Evolutionary conservation across 768 basidiomycete species (phyloP).

Genomic region (Pleurotus tuoliensis): DNA sequence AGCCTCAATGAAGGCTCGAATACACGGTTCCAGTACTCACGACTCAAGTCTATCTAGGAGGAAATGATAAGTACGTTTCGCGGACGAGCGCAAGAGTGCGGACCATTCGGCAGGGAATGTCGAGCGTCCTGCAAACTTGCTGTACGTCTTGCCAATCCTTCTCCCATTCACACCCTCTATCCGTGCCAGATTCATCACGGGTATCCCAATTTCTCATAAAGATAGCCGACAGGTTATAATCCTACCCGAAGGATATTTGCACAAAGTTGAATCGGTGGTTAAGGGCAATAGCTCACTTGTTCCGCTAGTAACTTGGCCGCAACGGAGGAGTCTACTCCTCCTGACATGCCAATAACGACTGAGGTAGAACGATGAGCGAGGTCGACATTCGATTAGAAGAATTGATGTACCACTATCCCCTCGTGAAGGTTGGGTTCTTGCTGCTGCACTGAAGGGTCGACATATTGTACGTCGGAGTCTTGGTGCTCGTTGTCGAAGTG

Average conservation of each 20-base stretch:
- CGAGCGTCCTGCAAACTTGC: constrained; percentile 67
- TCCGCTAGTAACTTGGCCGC: constrained; percentile 72
- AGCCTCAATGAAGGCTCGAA: constrained; percentile 79
- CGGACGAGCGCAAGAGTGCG: constrained; percentile 11
- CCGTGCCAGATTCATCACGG: constrained; percentile 72
- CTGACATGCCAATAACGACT: constrained; percentile 94
- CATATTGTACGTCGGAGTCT: neutral
- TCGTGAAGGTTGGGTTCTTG: constrained; percentile 8
- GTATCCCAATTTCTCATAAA: constrained; percentile 98
- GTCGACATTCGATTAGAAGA: too few relatives aligned
- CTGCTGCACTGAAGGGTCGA: neutral
- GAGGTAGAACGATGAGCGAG: neutral
- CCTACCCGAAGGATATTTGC: constrained; percentile 32
- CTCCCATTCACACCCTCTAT: constrained; percentile 93
- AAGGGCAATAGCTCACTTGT: constrained; percentile 36
- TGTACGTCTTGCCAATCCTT: constrained; percentile 92
- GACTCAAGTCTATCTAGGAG: constrained; percentile 75
- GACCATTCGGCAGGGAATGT: constrained; percentile 74
- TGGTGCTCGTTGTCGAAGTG: neutral
- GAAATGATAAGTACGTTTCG: too few relatives aligned
- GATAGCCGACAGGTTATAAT: constrained; percentile 79
- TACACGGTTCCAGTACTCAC: constrained; percentile 87
- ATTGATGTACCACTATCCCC: constrained; percentile 16
- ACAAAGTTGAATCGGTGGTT: neutral
- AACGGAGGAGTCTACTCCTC: constrained; percentile 93